These are phyloP conservation scores for Bacidia gigantensis DNA, from an alignment of 495 filamentous ascomycete genomes.

Conservation along the genomic window DNA sequence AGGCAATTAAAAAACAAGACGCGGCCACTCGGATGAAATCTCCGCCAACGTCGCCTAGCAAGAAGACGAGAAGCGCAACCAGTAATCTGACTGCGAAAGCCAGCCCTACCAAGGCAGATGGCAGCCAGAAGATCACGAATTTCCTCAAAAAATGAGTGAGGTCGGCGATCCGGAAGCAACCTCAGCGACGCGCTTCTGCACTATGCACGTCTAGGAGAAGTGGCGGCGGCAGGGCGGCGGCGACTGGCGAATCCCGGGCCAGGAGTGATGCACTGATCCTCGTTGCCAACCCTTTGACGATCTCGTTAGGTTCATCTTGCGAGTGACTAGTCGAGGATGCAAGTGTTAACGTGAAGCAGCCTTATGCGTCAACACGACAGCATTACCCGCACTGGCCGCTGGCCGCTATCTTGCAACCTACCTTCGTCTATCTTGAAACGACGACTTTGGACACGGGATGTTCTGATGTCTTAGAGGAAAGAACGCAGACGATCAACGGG, in stretches of 20 bases:
- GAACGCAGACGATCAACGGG: no score
- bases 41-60: conserved; percentile 31
- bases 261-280: not conserved
- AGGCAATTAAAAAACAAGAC: conserved; percentile 10
- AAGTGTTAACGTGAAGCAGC: not conserved
- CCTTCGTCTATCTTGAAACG: not conserved
- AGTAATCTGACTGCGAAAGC: conserved; percentile 31
- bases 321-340: not conserved
- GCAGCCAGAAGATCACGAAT: conserved; percentile 69
- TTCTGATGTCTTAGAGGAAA: no score
- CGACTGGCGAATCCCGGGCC: conserved; percentile 8
- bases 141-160: conserved; percentile 45
- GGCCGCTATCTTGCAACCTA: no score
- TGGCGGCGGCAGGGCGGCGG: conserved; percentile 13
- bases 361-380: not conserved
- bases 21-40: conserved; percentile 16
- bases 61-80: conserved; percentile 33
- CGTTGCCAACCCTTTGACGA: not conserved
- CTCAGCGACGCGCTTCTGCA: not conserved
- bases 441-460: no score
- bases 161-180: conserved; percentile 1
- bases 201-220: conserved; percentile 8
- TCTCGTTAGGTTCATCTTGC: not conserved
- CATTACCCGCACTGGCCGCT: not conserved
- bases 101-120: conserved; percentile 36